phyloP scores from a whole-genome alignment of 495 filamentous ascomycete species.

The Penicillium egyptiacum region DNA sequence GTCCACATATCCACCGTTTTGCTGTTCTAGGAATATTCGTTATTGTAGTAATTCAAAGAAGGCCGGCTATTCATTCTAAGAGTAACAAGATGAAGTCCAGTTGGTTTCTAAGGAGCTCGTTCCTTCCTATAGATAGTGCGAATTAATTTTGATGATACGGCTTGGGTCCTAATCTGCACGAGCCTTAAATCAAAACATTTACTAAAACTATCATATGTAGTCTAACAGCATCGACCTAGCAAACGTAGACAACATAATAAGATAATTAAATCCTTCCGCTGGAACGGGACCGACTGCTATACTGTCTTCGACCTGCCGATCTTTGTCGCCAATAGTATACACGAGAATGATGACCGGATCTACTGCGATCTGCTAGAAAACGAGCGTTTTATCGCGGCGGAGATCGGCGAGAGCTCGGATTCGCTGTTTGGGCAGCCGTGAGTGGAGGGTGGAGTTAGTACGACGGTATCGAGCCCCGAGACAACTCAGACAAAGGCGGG shows the following conservation, averaged over 20 bases:
- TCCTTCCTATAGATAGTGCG: too few species aligned
- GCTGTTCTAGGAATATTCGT: neutral
- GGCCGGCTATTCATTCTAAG: too few species aligned
- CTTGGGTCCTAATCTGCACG: too few species aligned
- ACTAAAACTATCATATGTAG: too few species aligned
- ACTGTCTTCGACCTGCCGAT: constrained; percentile 70
- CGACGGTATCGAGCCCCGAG: constrained; percentile 9
- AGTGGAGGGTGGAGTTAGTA: constrained; percentile 14
- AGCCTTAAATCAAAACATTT: too few species aligned
- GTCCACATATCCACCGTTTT: neutral
- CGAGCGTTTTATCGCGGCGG: constrained; percentile 15
- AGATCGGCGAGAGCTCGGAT: constrained; percentile 21
- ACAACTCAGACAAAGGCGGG: constrained; percentile 9
- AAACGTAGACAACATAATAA: too few species aligned
- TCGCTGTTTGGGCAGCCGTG: constrained; percentile 24
- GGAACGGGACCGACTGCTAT: constrained; percentile 61
- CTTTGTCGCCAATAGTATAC: constrained; percentile 63
- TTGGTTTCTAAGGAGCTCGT: too few species aligned
- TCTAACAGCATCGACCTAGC: too few species aligned
- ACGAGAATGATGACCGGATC: constrained; percentile 18
- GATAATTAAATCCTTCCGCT: constrained; percentile 60
- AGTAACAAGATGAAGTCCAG: too few species aligned
- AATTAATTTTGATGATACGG: too few species aligned
- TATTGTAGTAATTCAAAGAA: too few species aligned
- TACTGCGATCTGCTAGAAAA: constrained; percentile 24